phyloP scores from a whole-genome alignment of 176 grass and related monocot genomes.

The Thinopyrum elongatum region DNA sequence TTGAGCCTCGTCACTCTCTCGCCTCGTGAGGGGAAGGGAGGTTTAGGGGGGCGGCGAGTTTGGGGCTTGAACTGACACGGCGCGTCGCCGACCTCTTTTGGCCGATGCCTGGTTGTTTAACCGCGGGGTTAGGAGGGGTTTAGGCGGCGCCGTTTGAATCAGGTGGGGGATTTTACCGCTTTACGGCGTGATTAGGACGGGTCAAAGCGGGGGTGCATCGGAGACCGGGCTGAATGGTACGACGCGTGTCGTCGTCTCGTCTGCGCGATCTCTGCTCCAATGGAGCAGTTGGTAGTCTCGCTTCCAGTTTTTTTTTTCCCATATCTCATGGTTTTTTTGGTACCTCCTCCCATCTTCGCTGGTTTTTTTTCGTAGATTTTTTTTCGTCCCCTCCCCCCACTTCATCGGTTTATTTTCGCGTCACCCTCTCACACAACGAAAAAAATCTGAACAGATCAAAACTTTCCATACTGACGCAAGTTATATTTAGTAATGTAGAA shows the following conservation, averaged over 20 bases:
- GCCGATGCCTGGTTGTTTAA: neutral
- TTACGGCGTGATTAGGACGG: conserved; percentile 14
- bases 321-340: too few species aligned
- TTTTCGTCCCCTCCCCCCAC: too few species aligned
- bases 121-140: conserved; percentile 26
- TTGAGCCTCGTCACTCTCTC: neutral
- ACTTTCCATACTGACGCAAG: too few species aligned
- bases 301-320: too few species aligned
- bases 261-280: too few species aligned
- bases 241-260: neutral
- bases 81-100: neutral
- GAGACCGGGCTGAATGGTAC: neutral
- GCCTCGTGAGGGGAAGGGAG: neutral
- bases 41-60: neutral
- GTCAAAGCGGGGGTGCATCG: neutral
- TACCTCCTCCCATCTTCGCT: too few species aligned
- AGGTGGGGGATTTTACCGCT: neutral
- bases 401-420: too few species aligned
- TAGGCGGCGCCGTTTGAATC: neutral
- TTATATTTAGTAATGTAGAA: too few species aligned
- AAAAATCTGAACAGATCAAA: too few species aligned
- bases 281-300: too few species aligned
- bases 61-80: neutral
- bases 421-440: too few species aligned
- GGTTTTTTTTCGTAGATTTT: too few species aligned